Evolutionary conservation across 805 yeast genomes (phyloP).

Genomic region (Candida nonsorbophila): DNA sequence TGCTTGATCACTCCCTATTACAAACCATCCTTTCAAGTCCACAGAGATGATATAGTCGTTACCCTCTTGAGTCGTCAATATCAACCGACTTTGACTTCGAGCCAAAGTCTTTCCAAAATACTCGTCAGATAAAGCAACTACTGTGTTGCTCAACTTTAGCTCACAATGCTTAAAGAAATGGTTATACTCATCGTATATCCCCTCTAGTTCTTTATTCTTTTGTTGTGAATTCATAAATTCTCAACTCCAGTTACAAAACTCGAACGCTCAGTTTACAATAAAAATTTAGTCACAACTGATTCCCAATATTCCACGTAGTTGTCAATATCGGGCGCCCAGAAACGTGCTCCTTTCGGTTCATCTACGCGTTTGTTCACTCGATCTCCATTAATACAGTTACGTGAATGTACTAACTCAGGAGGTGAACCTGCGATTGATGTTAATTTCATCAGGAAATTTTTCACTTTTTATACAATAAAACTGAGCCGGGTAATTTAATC

Average conservation of each 20-base stretch:
- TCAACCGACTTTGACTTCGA: constrained; percentile 5
- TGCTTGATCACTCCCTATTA: constrained; percentile 4
- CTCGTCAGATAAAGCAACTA: no score
- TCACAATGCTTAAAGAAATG: constrained; percentile 13
- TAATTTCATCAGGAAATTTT: constrained; percentile 6
- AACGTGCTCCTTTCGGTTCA: constrained; percentile 38
- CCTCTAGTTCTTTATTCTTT: constrained; percentile 15
- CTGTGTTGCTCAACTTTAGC: constrained; percentile 4
- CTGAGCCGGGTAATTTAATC: background rate
- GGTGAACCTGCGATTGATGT: constrained; percentile 38
- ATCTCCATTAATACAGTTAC: constrained; percentile 16
- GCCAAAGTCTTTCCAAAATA: constrained; percentile 3
- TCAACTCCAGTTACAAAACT: background rate
- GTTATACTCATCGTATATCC: constrained; percentile 16
- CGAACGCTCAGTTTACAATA: background rate
- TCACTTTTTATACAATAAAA: constrained; percentile 1
- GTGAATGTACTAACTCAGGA: constrained; percentile 14
- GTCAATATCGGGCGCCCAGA: constrained; percentile 45
- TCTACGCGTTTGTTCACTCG: constrained; percentile 33
- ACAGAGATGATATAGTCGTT: constrained; percentile 14
- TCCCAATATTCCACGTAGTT: constrained; percentile 35
- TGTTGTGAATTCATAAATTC: constrained; percentile 11
- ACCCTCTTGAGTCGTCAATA: constrained; percentile 13
- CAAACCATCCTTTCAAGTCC: constrained; percentile 24
- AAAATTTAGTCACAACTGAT: constrained; percentile 40